These are phyloP conservation scores for Fomitopsis pinicola DNA, from an alignment of 1,284 basidiomycete species.

Conservation along the genomic window DNA sequence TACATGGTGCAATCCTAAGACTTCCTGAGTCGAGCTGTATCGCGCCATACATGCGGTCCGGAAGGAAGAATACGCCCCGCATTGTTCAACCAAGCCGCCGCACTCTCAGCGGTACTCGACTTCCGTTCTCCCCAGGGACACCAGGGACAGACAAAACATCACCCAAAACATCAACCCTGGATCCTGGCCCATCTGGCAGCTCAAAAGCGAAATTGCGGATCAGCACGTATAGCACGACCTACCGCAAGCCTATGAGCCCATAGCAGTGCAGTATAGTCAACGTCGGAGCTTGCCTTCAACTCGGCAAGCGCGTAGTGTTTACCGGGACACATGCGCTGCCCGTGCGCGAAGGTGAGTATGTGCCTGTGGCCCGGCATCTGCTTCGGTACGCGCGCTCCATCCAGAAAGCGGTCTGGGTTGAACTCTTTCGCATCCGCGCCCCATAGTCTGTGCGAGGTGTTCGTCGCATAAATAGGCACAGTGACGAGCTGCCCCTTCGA, in stretches of 20 bases:
- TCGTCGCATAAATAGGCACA: constrained; percentile 39
- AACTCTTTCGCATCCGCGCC: constrained; percentile 27
- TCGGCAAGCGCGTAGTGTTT: constrained; percentile 37
- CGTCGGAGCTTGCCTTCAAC: constrained; percentile 37
- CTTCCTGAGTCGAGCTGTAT: too few relatives aligned
- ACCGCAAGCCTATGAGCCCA: not conserved
- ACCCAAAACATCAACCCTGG: constrained; percentile 31
- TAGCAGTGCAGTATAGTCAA: too few relatives aligned
- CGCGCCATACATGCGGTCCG: not conserved
- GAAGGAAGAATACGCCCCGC: too few relatives aligned
- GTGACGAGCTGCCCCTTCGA: constrained; percentile 40
- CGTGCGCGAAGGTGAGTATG: constrained; percentile 37
- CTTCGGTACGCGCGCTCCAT: constrained; percentile 15
- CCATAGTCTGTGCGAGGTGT: constrained; percentile 46
- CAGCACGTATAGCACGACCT: constrained; percentile 43
- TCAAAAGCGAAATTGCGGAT: constrained; percentile 42
- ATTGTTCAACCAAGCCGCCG: constrained; percentile 18
- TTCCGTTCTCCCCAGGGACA: constrained; percentile 37
- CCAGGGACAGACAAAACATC: constrained; percentile 40
- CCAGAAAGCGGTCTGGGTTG: constrained; percentile 23
- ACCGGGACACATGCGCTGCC: constrained; percentile 38
- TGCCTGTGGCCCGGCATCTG: constrained; percentile 37
- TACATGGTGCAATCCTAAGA: too few relatives aligned
- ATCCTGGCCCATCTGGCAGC: constrained; percentile 34
- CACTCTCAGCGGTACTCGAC: constrained; percentile 38